Conservation (phyloP, 305 asterid species). For the Fraxinus sp. region DNA sequence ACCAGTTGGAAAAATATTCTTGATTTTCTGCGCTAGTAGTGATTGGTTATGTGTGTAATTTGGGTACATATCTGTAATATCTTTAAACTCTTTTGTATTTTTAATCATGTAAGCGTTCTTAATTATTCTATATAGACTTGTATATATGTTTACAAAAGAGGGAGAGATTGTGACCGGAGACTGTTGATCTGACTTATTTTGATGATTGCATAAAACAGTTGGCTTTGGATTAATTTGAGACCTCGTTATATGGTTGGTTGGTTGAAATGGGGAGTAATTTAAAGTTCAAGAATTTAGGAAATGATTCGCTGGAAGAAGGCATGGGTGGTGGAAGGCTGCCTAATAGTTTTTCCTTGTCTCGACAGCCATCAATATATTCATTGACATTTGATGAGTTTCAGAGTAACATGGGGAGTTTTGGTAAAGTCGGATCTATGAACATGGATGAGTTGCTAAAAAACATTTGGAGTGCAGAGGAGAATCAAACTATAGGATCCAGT, state of each 20-base stretch:
- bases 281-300: slow-evolving; percentile 65
- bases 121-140: background rate
- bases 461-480: slow-evolving; percentile 92
- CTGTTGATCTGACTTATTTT: slow-evolving; percentile 24
- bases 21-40: background rate
- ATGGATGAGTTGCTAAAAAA: slow-evolving; percentile 91
- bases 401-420: slow-evolving; percentile 46
- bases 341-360: slow-evolving; percentile 42
- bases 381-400: slow-evolving; percentile 92
- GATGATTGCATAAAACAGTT: slow-evolving; percentile 29
- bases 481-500: slow-evolving; percentile 47
- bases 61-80: background rate
- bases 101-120: slow-evolving; percentile 2
- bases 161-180: background rate
- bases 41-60: background rate
- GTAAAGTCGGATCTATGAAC: slow-evolving; percentile 43
- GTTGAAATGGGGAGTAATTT: slow-evolving; percentile 56
- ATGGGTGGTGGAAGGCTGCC: slow-evolving; percentile 42
- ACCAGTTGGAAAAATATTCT: background rate
- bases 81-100: slow-evolving; percentile 5
- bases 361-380: slow-evolving; percentile 81
- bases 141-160: slow-evolving; percentile 6
- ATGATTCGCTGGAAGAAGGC: slow-evolving; percentile 34
- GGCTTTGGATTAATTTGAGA: slow-evolving; percentile 23
- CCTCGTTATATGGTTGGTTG: background rate